A percentile compares a stretch with the other conserved stretches of the same genome.
These are phyloP conservation scores for Erysimum cheiranthoides DNA, from an alignment of 345 rosid genomes.

Conservation along the genomic window DNA sequence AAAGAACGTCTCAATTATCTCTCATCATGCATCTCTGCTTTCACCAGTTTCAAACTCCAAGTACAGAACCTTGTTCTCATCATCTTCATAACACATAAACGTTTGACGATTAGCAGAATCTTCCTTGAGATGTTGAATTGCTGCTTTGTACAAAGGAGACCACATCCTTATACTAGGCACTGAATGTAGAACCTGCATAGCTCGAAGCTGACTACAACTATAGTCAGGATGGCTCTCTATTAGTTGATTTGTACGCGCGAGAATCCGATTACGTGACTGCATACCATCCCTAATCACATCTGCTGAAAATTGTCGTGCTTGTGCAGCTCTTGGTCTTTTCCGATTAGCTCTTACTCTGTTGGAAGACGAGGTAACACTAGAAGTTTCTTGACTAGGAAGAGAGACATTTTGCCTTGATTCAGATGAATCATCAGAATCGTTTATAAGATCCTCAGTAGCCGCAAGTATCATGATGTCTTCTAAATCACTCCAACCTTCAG, in stretches of 20 bases:
- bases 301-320: background rate
- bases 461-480: too few relatives aligned
- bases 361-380: too few relatives aligned
- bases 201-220: background rate
- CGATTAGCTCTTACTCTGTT: too few relatives aligned
- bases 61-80: constrained; percentile 13
- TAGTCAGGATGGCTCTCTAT: background rate
- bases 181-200: background rate
- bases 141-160: constrained; percentile 9
- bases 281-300: background rate
- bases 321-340: too few relatives aligned
- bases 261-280: background rate
- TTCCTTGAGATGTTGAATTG: constrained; percentile 15
- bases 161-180: constrained; percentile 16
- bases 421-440: too few relatives aligned
- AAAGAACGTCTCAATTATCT: too few relatives aligned
- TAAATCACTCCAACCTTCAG: too few relatives aligned
- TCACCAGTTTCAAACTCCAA: background rate
- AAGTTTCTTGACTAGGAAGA: too few relatives aligned
- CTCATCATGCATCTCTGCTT: background rate
- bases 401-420: too few relatives aligned
- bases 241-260: background rate
- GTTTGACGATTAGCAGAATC: background rate
- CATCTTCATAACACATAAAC: constrained; percentile 4
- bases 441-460: too few relatives aligned